Evolutionary conservation across 768 basidiomycete genomes (phyloP).

Genomic region (Amanita rubescens): DNA sequence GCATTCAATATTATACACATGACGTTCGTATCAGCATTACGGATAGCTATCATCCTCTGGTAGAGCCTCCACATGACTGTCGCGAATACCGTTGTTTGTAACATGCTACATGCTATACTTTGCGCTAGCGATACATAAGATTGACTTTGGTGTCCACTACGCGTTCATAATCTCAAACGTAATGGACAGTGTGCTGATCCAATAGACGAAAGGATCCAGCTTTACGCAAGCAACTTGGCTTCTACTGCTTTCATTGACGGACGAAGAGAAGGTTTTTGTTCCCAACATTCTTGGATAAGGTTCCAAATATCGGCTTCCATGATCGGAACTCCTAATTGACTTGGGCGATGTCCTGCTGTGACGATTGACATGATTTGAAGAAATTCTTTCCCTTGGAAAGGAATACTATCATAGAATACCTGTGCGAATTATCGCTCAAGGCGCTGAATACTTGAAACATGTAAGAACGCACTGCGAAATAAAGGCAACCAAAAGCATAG

Average conservation of each 20-base stretch:
- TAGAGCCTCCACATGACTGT: too few relatives aligned
- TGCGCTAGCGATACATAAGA: too few relatives aligned
- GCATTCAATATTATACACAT: too few relatives aligned
- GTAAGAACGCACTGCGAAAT: not conserved
- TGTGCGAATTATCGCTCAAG: not conserved
- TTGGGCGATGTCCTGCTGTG: not conserved
- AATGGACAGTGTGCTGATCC: too few relatives aligned
- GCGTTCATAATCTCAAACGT: too few relatives aligned
- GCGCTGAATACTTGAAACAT: not conserved
- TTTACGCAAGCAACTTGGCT: too few relatives aligned
- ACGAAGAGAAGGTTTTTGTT: not conserved
- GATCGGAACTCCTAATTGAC: not conserved
- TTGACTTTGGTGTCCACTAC: too few relatives aligned
- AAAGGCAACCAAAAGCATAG: slow-evolving; percentile 2
- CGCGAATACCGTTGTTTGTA: too few relatives aligned
- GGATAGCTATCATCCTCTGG: too few relatives aligned
- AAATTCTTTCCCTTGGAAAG: not conserved
- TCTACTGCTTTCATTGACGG: not conserved
- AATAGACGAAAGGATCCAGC: too few relatives aligned
- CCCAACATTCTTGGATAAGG: not conserved
- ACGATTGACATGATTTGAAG: not conserved
- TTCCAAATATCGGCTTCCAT: not conserved
- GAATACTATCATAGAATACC: not conserved
- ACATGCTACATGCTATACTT: too few relatives aligned
- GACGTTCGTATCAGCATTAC: too few relatives aligned